Conservation (phyloP, 176 grass and related monocot species). For the Hordeum marinum region DNA sequence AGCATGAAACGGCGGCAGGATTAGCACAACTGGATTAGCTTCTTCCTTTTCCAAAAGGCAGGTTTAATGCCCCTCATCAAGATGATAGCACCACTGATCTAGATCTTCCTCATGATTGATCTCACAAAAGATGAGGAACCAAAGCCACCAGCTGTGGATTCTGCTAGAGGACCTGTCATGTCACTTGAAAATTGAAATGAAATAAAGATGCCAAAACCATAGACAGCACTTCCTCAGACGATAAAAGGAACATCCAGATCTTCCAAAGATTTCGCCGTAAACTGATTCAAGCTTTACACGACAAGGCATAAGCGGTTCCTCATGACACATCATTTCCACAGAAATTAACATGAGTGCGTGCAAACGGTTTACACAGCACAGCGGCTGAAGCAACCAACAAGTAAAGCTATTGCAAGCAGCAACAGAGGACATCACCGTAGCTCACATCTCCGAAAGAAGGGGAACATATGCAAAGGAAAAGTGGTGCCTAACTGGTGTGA, state of each 20-base stretch:
- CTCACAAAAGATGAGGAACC: conserved; percentile 2
- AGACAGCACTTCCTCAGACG: not conserved
- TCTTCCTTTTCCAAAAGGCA: too few species aligned
- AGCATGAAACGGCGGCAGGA: too few species aligned
- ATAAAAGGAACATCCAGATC: not conserved
- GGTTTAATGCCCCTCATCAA: not conserved
- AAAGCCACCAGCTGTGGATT: not conserved
- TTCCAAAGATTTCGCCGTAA: not conserved
- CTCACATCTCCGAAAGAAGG: not conserved
- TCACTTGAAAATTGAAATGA: not conserved
- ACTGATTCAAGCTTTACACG: not conserved
- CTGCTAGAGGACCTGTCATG: not conserved
- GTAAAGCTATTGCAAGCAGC: not conserved
- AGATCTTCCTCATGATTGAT: not conserved
- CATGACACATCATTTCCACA: not conserved
- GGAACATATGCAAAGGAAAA: not conserved
- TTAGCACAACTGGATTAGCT: too few species aligned
- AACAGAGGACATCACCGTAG: not conserved
- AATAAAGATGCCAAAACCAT: not conserved
- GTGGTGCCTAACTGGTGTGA: not conserved
- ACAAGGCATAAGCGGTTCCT: not conserved
- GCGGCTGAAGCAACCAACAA: not conserved
- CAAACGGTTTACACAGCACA: not conserved
- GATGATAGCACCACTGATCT: not conserved
- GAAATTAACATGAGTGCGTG: not conserved